A percentile compares a stretch with the other conserved stretches of the same genome.
Conservation (phyloP, 129 eudicot genomes). For the Flaveria sonorensis region DNA sequence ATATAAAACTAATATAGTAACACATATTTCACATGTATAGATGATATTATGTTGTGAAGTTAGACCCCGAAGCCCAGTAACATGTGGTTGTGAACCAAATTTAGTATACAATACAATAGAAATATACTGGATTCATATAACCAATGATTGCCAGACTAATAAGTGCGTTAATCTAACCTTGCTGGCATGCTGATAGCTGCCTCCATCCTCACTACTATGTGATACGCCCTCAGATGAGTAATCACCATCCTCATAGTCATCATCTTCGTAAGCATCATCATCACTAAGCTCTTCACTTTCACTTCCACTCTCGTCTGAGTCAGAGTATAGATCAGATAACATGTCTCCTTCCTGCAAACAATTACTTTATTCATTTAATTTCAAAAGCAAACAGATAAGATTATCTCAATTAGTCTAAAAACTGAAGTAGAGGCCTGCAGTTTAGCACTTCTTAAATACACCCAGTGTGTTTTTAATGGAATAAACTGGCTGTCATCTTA, state of each 20-base stretch:
- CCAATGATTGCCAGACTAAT: not conserved
- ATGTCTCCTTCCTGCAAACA: conserved; percentile 71
- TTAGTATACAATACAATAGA: not conserved
- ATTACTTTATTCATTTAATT: conserved; percentile 10
- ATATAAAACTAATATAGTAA: not conserved
- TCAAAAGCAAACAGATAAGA: conserved; percentile 7
- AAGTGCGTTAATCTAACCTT: conserved; percentile 48
- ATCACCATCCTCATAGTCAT: conserved; percentile 55
- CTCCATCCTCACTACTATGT: conserved; percentile 48
- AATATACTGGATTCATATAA: not conserved
- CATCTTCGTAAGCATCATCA: conserved; percentile 59
- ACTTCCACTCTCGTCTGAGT: conserved; percentile 83
- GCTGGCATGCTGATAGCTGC: conserved; percentile 26
- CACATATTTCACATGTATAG: not conserved
- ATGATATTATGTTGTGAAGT: not conserved
- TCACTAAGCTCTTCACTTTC: conserved; percentile 82
- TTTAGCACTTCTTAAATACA: not conserved
- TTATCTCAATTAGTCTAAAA: not conserved
- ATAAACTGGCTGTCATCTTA: too few species aligned
- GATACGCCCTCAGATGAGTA: conserved; percentile 59
- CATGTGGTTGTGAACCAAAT: not conserved
- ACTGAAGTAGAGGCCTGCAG: not conserved
- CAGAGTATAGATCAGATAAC: conserved; percentile 66
- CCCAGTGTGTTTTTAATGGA: too few species aligned
- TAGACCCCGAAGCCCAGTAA: not conserved